Conservation (phyloP, 257 asterid species). For the Ocimum tenuiflorum region DNA sequence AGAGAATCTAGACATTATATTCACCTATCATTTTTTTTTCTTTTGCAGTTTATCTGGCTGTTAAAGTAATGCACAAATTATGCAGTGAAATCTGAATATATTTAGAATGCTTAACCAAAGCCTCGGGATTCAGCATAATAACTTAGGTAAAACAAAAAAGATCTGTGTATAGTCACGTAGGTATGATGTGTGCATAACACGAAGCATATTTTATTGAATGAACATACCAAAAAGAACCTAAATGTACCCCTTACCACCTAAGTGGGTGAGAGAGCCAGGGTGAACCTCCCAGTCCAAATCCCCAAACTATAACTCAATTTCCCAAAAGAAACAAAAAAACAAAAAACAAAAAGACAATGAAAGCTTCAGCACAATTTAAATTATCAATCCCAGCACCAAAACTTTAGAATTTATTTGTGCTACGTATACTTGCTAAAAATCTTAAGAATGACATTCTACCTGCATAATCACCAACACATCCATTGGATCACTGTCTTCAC, state of each 20-base stretch:
- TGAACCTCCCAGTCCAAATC: no score
- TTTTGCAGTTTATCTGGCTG: not conserved
- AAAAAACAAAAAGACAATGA: not conserved
- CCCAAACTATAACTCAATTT: no score
- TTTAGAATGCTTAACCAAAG: not conserved
- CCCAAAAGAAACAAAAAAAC: no score
- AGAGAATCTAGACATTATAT: not conserved
- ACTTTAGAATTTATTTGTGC: not conserved
- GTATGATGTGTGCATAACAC: no score
- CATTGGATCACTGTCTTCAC: conserved; percentile 86
- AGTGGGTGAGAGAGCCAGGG: no score
- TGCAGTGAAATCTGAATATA: not conserved
- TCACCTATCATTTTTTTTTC: not conserved
- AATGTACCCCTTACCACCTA: no score
- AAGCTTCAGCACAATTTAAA: not conserved
- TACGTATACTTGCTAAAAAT: not conserved
- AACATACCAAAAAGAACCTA: no score
- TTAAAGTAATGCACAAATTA: not conserved
- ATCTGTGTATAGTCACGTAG: no score
- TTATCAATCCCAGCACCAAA: not conserved
- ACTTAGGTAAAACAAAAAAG: no score
- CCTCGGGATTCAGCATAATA: no score
- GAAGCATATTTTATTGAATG: no score
- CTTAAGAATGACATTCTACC: conserved; percentile 35
- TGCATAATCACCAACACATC: conserved; percentile 98